These are phyloP conservation scores for Pterulicium gracile DNA, from an alignment of 1,284 basidiomycete genomes.

Conservation along the genomic window DNA sequence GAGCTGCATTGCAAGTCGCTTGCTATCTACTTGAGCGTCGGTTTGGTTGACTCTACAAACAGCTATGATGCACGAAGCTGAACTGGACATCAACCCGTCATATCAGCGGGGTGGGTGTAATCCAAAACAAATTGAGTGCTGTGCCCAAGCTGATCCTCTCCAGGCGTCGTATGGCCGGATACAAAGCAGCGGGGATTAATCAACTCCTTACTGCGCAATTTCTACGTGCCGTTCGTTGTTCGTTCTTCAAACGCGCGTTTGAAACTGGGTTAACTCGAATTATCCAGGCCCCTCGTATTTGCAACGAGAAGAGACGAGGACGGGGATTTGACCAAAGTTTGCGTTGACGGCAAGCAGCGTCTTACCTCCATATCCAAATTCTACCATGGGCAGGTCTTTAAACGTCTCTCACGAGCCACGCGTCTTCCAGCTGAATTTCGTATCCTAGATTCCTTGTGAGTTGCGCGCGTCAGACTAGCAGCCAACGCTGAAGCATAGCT, in stretches of 20 bases:
- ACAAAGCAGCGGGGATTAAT: slow-evolving; percentile 61
- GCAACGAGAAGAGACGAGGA: slow-evolving; percentile 43
- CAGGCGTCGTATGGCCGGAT: slow-evolving; percentile 66
- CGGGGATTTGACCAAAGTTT: slow-evolving; percentile 42
- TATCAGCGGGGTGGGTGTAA: slow-evolving; percentile 51
- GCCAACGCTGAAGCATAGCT: not conserved
- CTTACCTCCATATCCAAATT: slow-evolving; percentile 65
- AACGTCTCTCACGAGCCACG: not conserved
- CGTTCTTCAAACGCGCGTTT: not conserved
- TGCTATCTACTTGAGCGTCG: slow-evolving; percentile 1
- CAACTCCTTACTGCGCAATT: slow-evolving; percentile 66
- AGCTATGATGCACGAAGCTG: slow-evolving; percentile 50
- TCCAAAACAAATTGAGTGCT: not conserved
- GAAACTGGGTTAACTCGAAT: not conserved
- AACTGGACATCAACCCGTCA: slow-evolving; percentile 51
- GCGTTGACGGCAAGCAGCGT: slow-evolving; percentile 71
- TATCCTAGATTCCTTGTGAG: slow-evolving; percentile 46
- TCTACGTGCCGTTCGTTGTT: slow-evolving; percentile 54
- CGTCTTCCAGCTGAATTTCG: slow-evolving; percentile 4
- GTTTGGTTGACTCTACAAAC: slow-evolving; percentile 5
- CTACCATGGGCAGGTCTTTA: slow-evolving; percentile 50
- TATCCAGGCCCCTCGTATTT: slow-evolving; percentile 31
- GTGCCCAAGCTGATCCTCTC: slow-evolving; percentile 4
- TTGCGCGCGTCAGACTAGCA: slow-evolving; percentile 6
- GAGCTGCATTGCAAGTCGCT: slow-evolving; percentile 44